A percentile compares a stretch with the other conserved stretches of the same genome.
Evolutionary conservation across 208 protist genomes (phyloP).

Genomic region (Wallacemonas sp.): DNA sequence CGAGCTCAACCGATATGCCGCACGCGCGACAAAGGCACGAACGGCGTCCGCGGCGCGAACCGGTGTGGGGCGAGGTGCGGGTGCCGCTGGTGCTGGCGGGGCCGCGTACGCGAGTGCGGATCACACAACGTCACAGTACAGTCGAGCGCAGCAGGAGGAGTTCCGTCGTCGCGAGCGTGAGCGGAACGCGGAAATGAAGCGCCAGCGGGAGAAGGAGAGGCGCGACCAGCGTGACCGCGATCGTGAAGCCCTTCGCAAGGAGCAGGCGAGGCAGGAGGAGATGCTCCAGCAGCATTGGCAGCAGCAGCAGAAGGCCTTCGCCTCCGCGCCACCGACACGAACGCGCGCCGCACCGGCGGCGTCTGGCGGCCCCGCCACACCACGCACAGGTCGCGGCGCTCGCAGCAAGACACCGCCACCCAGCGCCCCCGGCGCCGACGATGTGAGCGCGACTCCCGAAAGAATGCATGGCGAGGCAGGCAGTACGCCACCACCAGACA

Average conservation of each 20-base stretch:
- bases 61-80: not conserved
- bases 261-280: slow-evolving; percentile 49
- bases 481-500: not conserved
- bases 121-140: slow-evolving; percentile 37
- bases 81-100: slow-evolving; percentile 6
- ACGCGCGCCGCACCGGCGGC: slow-evolving; percentile 14
- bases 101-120: not conserved
- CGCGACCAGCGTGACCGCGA: slow-evolving; percentile 48
- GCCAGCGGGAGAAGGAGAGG: slow-evolving; percentile 38
- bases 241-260: slow-evolving; percentile 39
- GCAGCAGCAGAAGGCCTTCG: slow-evolving; percentile 29
- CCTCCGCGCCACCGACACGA: slow-evolving; percentile 4
- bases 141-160: slow-evolving; percentile 61
- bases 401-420: slow-evolving; percentile 4
- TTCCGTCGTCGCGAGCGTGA: slow-evolving; percentile 63
- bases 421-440: not conserved
- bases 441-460: not conserved
- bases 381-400: not conserved
- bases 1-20: slow-evolving; percentile 21
- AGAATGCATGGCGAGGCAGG: not conserved
- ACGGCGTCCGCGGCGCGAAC: not conserved
- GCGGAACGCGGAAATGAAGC: slow-evolving; percentile 52
- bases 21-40: not conserved
- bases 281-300: slow-evolving; percentile 41
- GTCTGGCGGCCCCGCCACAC: slow-evolving; percentile 1